Conservation (phyloP, 192 early-diverging fungal genomes). For the Rhizophagus prolifer region DNA sequence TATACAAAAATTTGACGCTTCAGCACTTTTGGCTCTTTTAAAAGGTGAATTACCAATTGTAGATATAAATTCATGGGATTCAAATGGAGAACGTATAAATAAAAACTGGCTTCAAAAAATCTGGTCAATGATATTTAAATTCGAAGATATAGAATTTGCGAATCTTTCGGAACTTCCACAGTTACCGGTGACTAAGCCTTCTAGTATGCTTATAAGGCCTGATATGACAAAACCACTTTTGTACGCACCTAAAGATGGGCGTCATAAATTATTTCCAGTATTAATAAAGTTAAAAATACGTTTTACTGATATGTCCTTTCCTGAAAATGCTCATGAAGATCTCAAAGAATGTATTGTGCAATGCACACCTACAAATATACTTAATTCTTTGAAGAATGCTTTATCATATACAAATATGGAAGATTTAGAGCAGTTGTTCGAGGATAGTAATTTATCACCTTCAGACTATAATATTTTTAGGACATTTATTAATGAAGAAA, state of each 20-base stretch:
- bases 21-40: neutral
- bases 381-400: neutral
- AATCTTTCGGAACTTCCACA: neutral
- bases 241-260: neutral
- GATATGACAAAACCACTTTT: neutral
- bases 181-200: neutral
- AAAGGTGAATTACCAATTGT: neutral
- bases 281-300: neutral
- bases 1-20: neutral
- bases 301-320: neutral
- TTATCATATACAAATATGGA: no score
- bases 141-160: neutral
- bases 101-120: neutral
- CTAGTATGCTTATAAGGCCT: neutral
- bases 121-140: neutral
- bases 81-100: neutral
- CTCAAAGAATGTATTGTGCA: neutral
- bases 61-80: neutral
- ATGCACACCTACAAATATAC: neutral
- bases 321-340: neutral
- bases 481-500: no score
- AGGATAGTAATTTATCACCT: no score
- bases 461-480: no score
- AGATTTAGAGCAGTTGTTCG: no score
- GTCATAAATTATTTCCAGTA: neutral